Conservation (phyloP, 2,329 filamentous ascomycete genomes). For the Orbilia javanica region DNA sequence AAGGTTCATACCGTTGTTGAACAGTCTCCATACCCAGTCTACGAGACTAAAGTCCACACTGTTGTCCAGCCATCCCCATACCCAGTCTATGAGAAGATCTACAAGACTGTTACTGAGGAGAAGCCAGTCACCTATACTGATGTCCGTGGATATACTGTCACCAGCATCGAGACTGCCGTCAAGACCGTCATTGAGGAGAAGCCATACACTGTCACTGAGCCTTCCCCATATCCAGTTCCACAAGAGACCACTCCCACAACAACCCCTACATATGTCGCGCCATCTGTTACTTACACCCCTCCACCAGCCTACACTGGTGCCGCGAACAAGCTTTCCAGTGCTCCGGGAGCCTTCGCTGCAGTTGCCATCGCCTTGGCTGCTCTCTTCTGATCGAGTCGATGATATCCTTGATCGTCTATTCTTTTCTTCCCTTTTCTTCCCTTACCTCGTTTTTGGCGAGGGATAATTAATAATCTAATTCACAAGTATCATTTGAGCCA, state of each 20-base stretch:
- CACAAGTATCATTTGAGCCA: conserved; percentile 9
- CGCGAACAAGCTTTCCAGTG: conserved; percentile 40
- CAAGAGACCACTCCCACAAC: conserved; percentile 20
- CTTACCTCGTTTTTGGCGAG: neutral
- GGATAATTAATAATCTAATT: conserved; percentile 37
- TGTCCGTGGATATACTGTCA: conserved; percentile 33
- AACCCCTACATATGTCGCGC: conserved; percentile 21
- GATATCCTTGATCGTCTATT: neutral
- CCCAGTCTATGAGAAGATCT: conserved; percentile 9
- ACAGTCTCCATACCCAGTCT: conserved; percentile 23
- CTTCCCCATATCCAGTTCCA: conserved; percentile 7
- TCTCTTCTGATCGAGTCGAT: conserved; percentile 27
- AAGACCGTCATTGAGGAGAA: conserved; percentile 37
- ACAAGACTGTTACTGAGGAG: conserved; percentile 27
- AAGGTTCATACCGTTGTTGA: conserved; percentile 40
- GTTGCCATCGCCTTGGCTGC: conserved; percentile 22
- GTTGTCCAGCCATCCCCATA: neutral
- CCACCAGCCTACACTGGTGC: conserved; percentile 41
- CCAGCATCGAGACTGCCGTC: conserved; percentile 21
- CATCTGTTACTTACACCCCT: conserved; percentile 24
- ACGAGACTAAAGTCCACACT: conserved; percentile 2
- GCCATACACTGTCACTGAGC: conserved; percentile 19
- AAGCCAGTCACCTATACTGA: conserved; percentile 42
- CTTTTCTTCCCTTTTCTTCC: neutral
- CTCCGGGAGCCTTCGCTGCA: conserved; percentile 27